These are phyloP conservation scores for Pueraria montana DNA, from an alignment of 306 rosid genomes.

Conservation along the genomic window DNA sequence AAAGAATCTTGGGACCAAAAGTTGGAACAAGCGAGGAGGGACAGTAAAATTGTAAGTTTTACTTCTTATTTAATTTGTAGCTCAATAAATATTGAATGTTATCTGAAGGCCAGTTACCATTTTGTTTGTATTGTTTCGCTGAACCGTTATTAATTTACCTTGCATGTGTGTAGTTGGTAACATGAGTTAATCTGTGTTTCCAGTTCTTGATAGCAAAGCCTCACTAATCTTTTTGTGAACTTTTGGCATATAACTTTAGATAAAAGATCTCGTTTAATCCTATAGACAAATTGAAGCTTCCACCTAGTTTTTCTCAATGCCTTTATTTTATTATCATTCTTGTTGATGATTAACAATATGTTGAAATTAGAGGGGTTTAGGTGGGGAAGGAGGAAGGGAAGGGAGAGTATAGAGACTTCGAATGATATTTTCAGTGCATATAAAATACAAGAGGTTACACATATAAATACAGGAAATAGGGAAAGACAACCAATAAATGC, in stretches of 20 bases:
- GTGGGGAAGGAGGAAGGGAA: background rate
- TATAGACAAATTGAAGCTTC: background rate
- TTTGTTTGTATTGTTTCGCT: slow-evolving; percentile 21
- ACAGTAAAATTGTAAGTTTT: slow-evolving; percentile 71
- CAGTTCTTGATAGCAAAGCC: background rate
- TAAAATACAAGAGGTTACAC: background rate
- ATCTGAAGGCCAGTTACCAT: slow-evolving; percentile 22
- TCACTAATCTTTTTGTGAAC: background rate
- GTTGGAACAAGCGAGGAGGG: slow-evolving; percentile 77
- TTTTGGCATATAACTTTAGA: background rate
- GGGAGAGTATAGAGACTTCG: background rate
- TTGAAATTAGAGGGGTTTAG: background rate
- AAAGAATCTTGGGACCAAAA: slow-evolving; percentile 78
- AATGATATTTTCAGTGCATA: background rate
- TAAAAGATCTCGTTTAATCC: background rate
- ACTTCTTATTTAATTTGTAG: slow-evolving; percentile 16
- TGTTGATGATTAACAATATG: background rate
- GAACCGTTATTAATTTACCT: slow-evolving; percentile 5
- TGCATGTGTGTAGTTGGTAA: background rate
- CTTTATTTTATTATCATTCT: slow-evolving; percentile 8
- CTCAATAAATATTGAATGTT: slow-evolving; percentile 24
- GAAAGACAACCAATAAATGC: background rate
- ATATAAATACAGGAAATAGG: background rate
- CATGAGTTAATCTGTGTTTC: slow-evolving; percentile 12
- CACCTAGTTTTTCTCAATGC: slow-evolving; percentile 19